These are phyloP conservation scores for Monoraphidium neglectum DNA, from an alignment of 139 green algal species.

Conservation along the genomic window DNA sequence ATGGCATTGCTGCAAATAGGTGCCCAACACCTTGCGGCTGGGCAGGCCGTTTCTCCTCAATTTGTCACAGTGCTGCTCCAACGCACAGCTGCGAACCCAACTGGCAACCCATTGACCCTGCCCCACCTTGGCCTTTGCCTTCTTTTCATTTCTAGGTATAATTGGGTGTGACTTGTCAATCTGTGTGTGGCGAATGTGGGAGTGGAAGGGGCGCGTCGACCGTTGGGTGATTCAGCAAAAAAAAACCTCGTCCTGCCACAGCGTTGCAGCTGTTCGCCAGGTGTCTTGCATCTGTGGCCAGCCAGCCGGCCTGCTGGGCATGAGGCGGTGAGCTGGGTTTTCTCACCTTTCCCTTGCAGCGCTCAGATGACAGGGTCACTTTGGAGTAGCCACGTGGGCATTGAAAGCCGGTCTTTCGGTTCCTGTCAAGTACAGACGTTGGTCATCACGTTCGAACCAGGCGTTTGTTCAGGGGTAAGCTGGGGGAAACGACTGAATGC, in stretches of 20 bases:
- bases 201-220: background rate
- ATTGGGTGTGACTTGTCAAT: slow-evolving; percentile 70
- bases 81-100: too few relatives aligned
- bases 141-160: slow-evolving; percentile 52
- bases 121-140: slow-evolving; percentile 62
- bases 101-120: too few relatives aligned
- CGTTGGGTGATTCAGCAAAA: background rate
- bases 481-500: too few relatives aligned
- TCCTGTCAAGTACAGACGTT: slow-evolving; percentile 43
- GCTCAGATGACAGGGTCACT: slow-evolving; percentile 38
- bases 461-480: too few relatives aligned
- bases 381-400: slow-evolving; percentile 71
- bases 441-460: too few relatives aligned
- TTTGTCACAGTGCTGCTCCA: too few relatives aligned
- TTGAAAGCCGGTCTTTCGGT: slow-evolving; percentile 75
- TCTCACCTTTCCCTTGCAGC: slow-evolving; percentile 68
- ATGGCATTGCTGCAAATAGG: too few relatives aligned
- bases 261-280: background rate
- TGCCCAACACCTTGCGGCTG: too few relatives aligned
- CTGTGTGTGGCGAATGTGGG: slow-evolving; percentile 29
- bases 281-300: background rate
- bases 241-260: background rate
- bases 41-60: too few relatives aligned
- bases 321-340: too few relatives aligned
- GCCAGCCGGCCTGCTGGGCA: background rate